Evolutionary conservation across 306 rosid genomes (phyloP), one percentile per base, ranked within the genome.

Genomic region (Prunus davidiana): DNA sequence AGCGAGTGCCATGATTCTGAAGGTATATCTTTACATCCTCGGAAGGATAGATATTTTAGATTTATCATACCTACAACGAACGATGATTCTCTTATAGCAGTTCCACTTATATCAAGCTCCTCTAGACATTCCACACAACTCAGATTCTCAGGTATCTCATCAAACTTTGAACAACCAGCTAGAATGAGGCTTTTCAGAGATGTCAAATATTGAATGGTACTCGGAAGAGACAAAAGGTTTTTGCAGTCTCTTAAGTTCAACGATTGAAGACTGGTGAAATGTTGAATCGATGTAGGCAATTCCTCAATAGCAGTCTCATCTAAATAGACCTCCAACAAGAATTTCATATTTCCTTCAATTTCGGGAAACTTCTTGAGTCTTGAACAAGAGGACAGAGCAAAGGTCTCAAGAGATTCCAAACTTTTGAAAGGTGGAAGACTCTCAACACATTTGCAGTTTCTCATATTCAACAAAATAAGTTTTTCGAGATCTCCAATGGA

Each of bases 31-130:
- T 55, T 6, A 32, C 71, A 71, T 18, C 71, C 67, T 5, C 2
- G 43, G 19, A 67, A 27, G 18, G 49, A 67, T 24, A 82, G 47
- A 16, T 16, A 18, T 45, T 72, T 20, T 0, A 82, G 76, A 43
- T 82, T 77, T 1, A 18, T 38, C 58, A 82, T 13, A 18, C 15
- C 67, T 24, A 14, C 58, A 18, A 82, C 47, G 66, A 52, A 58
- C 2, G 80, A 67, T 3, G 34, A 52, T 0, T 72, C 68, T 32
- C 66, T 82, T 30, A 81, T 34, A 22, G 76, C 27, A 34, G 85
- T 77, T 72, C 70, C 43, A 61, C 85, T 67, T 13, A 64, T 69
- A 43, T 82, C 76, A 78, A 82, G 73, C 55, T 30, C 63, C 75
- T 72, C 34, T 27, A 82, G 45, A 51, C 49, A 38, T 50, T 74